phyloP scores from a whole-genome alignment of 2,329 filamentous ascomycete species.

The Colletotrichum sp. region DNA sequence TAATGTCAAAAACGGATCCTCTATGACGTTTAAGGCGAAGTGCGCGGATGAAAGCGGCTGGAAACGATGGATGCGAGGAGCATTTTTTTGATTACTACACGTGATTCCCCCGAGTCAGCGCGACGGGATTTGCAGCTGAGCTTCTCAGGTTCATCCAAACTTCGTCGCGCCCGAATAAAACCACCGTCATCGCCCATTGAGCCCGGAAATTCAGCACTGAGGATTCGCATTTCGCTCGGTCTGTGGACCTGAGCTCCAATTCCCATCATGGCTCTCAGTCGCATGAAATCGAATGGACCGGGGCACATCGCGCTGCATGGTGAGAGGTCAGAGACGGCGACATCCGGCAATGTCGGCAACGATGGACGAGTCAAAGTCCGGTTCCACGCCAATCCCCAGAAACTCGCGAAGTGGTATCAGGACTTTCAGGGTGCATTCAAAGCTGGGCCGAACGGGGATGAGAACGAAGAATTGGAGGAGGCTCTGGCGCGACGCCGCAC shows the following conservation, averaged over 20 bases:
- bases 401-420: constrained; percentile 30
- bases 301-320: constrained; percentile 31
- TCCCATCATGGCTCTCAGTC: constrained; percentile 29
- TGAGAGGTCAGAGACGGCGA: constrained; percentile 22
- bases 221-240: background rate
- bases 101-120: constrained; percentile 4
- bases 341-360: constrained; percentile 29
- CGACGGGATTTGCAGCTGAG: background rate
- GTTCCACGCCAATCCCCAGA: constrained; percentile 32
- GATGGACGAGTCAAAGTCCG: constrained; percentile 36
- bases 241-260: background rate
- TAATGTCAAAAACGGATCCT: background rate
- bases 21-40: constrained; percentile 1
- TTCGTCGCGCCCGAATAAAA: background rate
- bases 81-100: background rate
- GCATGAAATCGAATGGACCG: constrained; percentile 29
- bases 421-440: constrained; percentile 22
- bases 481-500: background rate
- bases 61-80: background rate
- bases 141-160: background rate
- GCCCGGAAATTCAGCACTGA: background rate
- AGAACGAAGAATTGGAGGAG: background rate
- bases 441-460: background rate
- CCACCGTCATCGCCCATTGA: background rate
- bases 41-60: background rate